Conservation (phyloP, 768 basidiomycete genomes). For the Ephemerocybe angulata region DNA sequence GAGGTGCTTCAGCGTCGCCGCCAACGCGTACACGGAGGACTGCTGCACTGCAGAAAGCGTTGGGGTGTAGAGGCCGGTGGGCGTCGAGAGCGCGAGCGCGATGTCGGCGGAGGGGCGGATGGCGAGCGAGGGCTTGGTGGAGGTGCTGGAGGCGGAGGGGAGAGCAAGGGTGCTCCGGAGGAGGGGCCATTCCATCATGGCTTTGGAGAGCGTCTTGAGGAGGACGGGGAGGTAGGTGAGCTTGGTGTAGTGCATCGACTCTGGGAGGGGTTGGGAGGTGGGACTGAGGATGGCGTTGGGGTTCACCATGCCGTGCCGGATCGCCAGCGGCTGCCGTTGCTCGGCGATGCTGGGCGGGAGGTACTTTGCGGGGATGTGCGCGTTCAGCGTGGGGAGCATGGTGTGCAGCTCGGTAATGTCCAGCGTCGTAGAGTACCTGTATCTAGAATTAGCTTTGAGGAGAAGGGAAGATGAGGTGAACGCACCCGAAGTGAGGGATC, state of each 20-base stretch:
- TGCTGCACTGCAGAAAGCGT: conserved; percentile 56
- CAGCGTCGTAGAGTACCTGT: conserved; percentile 68
- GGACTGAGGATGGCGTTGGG: conserved; percentile 36
- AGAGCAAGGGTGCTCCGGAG: conserved; percentile 73
- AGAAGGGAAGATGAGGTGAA: neutral
- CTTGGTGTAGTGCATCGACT: conserved; percentile 53
- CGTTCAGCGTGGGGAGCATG: conserved; percentile 60
- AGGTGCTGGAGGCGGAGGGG: conserved; percentile 15
- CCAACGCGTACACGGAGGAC: conserved; percentile 55
- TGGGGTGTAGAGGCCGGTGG: conserved; percentile 81
- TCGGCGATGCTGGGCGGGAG: conserved; percentile 22
- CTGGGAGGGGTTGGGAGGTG: conserved; percentile 39
- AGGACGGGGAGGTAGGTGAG: conserved; percentile 83
- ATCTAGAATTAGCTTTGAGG: conserved; percentile 2
- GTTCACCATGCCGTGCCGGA: conserved; percentile 25
- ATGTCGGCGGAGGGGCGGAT: conserved; percentile 76
- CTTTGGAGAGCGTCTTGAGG: conserved; percentile 73
- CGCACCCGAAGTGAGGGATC: conserved; percentile 81
- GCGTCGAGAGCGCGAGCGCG: conserved; percentile 71
- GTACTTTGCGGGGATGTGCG: conserved; percentile 63
- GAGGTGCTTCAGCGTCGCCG: conserved; percentile 58
- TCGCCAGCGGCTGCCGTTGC: conserved; percentile 12
- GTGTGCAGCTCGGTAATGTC: conserved; percentile 70
- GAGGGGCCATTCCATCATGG: conserved; percentile 83
- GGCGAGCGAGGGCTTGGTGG: conserved; percentile 59